phyloP scores from a whole-genome alignment of 495 filamentous ascomycete genomes.

The Cercophora newfieldiana region DNA sequence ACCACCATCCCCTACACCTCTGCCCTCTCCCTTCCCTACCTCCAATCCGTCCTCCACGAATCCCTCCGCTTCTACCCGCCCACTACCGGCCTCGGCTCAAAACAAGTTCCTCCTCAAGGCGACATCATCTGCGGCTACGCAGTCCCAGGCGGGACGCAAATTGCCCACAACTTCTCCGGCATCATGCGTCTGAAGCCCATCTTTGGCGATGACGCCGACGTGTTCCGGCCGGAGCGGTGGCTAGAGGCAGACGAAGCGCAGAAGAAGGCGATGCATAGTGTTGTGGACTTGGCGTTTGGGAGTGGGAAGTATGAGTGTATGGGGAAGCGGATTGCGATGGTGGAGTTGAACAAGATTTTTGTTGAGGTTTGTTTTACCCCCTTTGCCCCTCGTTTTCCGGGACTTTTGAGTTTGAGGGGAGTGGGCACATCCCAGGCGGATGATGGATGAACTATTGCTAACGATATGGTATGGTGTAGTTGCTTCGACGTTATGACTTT shows the following conservation, averaged over 20 bases:
- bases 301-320: slow-evolving; percentile 43
- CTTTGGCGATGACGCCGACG: slow-evolving; percentile 42
- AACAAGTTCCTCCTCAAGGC: slow-evolving; percentile 50
- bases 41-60: slow-evolving; percentile 49
- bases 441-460: too few species aligned
- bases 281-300: slow-evolving; percentile 34
- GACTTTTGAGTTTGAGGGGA: too few species aligned
- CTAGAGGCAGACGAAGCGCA: slow-evolving; percentile 37
- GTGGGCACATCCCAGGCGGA: too few species aligned
- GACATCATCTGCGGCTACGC: slow-evolving; percentile 51
- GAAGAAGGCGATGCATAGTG: slow-evolving; percentile 33
- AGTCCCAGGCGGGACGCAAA: slow-evolving; percentile 59
- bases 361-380: slow-evolving; percentile 49
- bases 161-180: slow-evolving; percentile 37
- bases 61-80: slow-evolving; percentile 47
- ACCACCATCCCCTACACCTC: slow-evolving; percentile 32
- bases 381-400: background rate
- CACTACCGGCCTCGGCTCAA: slow-evolving; percentile 46
- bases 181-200: slow-evolving; percentile 33
- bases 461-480: background rate
- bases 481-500: slow-evolving; percentile 31
- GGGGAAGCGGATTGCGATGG: slow-evolving; percentile 40
- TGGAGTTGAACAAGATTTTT: slow-evolving; percentile 54
- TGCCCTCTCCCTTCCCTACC: slow-evolving; percentile 46
- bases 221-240: slow-evolving; percentile 57